Percentiles rank a stretch among this genome's conserved stretches.
Evolutionary conservation across 768 basidiomycete species (phyloP).

Genomic region (Lactarius vividus): DNA sequence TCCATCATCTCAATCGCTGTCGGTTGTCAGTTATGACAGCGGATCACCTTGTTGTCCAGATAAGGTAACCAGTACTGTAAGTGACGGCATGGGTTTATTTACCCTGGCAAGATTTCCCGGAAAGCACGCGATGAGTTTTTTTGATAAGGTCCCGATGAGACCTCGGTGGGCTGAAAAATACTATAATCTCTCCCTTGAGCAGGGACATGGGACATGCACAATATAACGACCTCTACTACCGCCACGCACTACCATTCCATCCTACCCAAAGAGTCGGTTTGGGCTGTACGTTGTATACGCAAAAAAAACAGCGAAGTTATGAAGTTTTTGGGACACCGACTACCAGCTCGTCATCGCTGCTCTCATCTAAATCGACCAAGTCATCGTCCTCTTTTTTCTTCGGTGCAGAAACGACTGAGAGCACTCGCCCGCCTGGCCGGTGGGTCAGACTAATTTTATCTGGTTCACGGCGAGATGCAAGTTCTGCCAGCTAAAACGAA

Average conservation of each 20-base stretch:
- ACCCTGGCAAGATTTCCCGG: background rate
- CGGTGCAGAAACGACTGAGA: slow-evolving; percentile 52
- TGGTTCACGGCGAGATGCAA: slow-evolving; percentile 52
- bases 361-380: slow-evolving; percentile 34
- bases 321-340: slow-evolving; percentile 2
- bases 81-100: background rate
- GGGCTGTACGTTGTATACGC: background rate
- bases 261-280: background rate
- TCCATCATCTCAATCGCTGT: background rate
- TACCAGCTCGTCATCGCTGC: slow-evolving; percentile 25
- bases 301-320: background rate
- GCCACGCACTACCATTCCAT: background rate
- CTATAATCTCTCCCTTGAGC: background rate
- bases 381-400: slow-evolving; percentile 31
- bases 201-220: background rate
- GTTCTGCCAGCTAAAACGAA: slow-evolving; percentile 47
- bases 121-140: background rate
- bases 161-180: background rate
- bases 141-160: background rate
- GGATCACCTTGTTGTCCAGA: background rate
- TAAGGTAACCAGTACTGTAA: background rate
- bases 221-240: background rate
- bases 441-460: slow-evolving; percentile 59
- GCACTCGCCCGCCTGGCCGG: slow-evolving; percentile 58
- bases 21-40: background rate